A percentile compares a stretch with the other conserved stretches of the same genome.
Evolutionary conservation across 129 eudicot genomes (phyloP).

Genomic region (Arctium lappa): DNA sequence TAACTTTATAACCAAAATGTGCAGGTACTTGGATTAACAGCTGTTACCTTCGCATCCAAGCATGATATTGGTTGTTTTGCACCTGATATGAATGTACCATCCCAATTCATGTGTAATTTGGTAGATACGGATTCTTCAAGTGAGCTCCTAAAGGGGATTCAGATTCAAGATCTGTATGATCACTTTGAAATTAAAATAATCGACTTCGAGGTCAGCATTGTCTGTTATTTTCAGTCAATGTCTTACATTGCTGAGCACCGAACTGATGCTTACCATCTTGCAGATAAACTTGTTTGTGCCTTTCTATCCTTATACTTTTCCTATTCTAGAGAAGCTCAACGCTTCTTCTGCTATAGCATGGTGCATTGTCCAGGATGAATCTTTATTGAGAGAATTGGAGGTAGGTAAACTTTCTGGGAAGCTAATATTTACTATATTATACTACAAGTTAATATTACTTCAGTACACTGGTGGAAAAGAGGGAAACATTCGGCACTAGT

Average conservation of each 20-base stretch:
- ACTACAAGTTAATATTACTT: neutral
- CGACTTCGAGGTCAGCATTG: slow-evolving; percentile 58
- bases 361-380: slow-evolving; percentile 67
- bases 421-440: neutral
- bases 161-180: slow-evolving; percentile 65
- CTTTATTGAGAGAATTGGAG: slow-evolving; percentile 53
- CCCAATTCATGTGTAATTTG: slow-evolving; percentile 27
- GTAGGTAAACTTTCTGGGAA: slow-evolving; percentile 39
- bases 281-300: slow-evolving; percentile 57
- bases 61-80: slow-evolving; percentile 36
- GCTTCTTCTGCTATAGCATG: slow-evolving; percentile 48
- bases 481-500: neutral
- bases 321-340: slow-evolving; percentile 57
- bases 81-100: slow-evolving; percentile 31
- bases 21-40: slow-evolving; percentile 60
- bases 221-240: neutral
- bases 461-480: neutral
- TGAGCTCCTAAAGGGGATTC: slow-evolving; percentile 31
- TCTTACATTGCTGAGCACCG: slow-evolving; percentile 5
- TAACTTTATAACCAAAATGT: slow-evolving; percentile 5
- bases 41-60: slow-evolving; percentile 51
- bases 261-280: slow-evolving; percentile 21
- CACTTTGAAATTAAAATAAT: slow-evolving; percentile 51
- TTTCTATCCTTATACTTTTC: slow-evolving; percentile 26
- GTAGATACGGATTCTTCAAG: slow-evolving; percentile 24